Base-by-base conservation (phyloP, 2,329 filamentous ascomycete genomes). In the Fusarium armeniacum region DNA sequence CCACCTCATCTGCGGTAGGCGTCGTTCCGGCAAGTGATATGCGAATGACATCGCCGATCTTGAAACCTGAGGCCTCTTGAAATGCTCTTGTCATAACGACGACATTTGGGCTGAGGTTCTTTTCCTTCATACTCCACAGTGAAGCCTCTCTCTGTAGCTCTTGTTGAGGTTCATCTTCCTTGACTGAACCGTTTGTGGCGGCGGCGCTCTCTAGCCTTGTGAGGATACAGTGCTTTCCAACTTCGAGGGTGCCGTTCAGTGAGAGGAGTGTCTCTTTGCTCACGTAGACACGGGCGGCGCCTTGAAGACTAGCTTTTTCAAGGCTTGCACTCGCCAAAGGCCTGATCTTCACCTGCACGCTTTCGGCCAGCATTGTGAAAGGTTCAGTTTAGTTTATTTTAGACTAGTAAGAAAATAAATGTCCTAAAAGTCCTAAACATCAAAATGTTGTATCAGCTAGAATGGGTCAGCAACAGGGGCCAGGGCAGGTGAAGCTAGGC, bases 41-140 rank as follows among this genome's bases (percentile, higher is more conserved):
- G 35, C 79, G 80, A 35, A 86, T 81, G 52, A 89, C 86, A 50
- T 94, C 91, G 18, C 89, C 89, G 6, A 96, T 83, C 65, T 91
- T 90, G 72, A 97, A 86, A 1, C 88, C 88, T 70, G 91, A 91
- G 9, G 88, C 86, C 36, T 92, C 90, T 67, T 92, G 90, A 56
- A 97, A 88, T 8, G 88, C 84, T 67, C 92, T 90, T 24, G 92
- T 90, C 82, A 93, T 88, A 83, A 94, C 86, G 51, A 92, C 83
- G 59, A 93, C 84, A 67, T 90, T 87, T 70, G 88, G 88, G 75
- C 89, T 86, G 70, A 93, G 82, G 73, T 90, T 89, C 76, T 90
- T 86, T 45, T 85, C 83, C 3, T 84, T 82, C 18, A 85, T 78
- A 1, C 82, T 81, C 81, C 84, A 87, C 2, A 86, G 79, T 32